phyloP scores from a whole-genome alignment of 1,284 basidiomycete species.

The Ustilago crameri region DNA sequence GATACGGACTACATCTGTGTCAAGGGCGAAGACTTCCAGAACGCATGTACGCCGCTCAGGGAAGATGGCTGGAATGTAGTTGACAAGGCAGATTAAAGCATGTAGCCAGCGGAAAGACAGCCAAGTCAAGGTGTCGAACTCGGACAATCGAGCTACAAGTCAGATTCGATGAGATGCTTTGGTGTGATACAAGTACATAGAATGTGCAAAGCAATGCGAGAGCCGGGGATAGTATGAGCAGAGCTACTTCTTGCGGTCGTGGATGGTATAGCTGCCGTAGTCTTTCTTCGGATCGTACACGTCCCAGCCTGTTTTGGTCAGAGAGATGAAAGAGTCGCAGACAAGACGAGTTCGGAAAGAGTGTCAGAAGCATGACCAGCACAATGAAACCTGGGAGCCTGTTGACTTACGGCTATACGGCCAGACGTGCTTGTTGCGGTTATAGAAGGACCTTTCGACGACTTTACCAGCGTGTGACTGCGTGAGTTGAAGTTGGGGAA shows the following conservation, averaged over 20 bases:
- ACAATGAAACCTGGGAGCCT: not conserved
- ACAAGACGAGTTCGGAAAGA: too few relatives aligned
- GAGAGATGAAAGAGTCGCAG: too few relatives aligned
- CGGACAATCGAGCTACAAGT: not conserved
- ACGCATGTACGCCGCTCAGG: slow-evolving; percentile 21
- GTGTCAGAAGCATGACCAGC: not conserved
- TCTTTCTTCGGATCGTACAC: slow-evolving; percentile 60
- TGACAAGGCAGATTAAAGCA: slow-evolving; percentile 6
- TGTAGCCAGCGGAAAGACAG: not conserved
- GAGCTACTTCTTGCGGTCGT: slow-evolving; percentile 44
- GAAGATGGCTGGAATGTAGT: slow-evolving; percentile 41
- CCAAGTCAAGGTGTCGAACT: not conserved
- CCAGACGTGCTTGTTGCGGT: slow-evolving; percentile 96
- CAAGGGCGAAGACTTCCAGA: slow-evolving; percentile 15
- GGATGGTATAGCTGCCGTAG: slow-evolving; percentile 60
- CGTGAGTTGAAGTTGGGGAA: not conserved
- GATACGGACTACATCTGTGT: slow-evolving; percentile 49
- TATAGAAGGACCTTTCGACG: slow-evolving; percentile 92
- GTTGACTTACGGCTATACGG: slow-evolving; percentile 74
- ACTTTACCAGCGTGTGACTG: slow-evolving; percentile 96
- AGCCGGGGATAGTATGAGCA: not conserved
- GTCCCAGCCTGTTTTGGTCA: slow-evolving; percentile 48
- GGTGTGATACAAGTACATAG: not conserved
- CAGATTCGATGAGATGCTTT: too few relatives aligned
- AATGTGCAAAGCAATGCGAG: not conserved